A percentile compares a stretch with the other conserved stretches of the same genome.
phyloP scores from a whole-genome alignment of 2,329 filamentous ascomycete genomes.

The Aspergillus carbonarius region DNA sequence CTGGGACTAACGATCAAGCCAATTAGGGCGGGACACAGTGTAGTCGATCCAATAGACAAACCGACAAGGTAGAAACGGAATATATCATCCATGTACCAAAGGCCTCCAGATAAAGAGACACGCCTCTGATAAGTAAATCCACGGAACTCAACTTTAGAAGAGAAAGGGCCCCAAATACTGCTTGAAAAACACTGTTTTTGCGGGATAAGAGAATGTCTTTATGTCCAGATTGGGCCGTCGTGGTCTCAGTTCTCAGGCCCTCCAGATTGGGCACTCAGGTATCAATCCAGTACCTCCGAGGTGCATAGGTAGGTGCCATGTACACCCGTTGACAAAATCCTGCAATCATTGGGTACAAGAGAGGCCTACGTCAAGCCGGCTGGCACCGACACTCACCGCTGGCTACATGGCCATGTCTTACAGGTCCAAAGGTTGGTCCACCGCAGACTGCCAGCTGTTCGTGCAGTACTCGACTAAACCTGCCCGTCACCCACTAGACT shows the following conservation, averaged over 20 bases:
- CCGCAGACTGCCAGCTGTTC: conserved; percentile 14
- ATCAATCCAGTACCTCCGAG: not conserved
- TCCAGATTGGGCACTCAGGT: not conserved
- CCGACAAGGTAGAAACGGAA: not conserved
- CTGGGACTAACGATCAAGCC: not conserved
- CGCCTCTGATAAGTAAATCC: not conserved
- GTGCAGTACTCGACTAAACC: not conserved
- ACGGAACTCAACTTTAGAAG: not conserved
- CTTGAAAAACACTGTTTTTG: not conserved
- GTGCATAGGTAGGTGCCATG: not conserved
- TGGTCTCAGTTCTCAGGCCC: not conserved
- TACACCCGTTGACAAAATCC: not conserved
- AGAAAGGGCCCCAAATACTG: no score
- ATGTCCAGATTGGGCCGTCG: not conserved
- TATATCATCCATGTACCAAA: not conserved
- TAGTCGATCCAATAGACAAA: not conserved
- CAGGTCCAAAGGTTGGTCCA: conserved; percentile 12
- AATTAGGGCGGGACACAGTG: not conserved
- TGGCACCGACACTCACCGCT: conserved; percentile 3
- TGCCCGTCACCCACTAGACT: not conserved
- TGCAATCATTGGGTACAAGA: not conserved
- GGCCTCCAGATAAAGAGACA: not conserved
- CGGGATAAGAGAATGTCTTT: not conserved
- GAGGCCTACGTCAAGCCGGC: not conserved
- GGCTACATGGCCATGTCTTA: conserved; percentile 19